These are phyloP conservation scores for Xylaria sp. DNA, from an alignment of 2,329 filamentous ascomycete species.

Conservation along the genomic window DNA sequence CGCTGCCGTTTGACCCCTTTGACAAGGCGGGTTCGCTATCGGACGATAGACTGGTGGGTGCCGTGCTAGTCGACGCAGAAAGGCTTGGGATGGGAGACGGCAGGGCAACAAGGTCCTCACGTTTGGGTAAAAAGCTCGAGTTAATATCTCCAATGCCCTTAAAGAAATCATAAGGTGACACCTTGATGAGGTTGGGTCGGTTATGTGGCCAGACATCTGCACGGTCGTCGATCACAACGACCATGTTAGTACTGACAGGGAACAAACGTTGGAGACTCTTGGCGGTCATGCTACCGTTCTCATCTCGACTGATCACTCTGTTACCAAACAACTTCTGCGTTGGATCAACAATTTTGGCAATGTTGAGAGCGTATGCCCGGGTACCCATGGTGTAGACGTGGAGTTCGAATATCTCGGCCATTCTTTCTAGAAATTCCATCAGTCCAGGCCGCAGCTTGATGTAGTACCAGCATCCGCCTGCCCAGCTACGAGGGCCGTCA, in stretches of 20 bases:
- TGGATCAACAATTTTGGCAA: conserved; percentile 89
- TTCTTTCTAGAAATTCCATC: conserved; percentile 64
- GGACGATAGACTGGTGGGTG: conserved; percentile 7
- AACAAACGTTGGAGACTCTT: conserved; percentile 90
- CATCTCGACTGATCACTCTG: conserved; percentile 90
- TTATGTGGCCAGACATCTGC: conserved; percentile 93
- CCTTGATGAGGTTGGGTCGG: conserved; percentile 87
- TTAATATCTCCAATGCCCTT: conserved; percentile 98
- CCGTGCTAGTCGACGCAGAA: conserved; percentile 17
- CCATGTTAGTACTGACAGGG: conserved; percentile 97
- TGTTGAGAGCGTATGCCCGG: conserved; percentile 86
- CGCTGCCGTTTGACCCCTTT: conserved; percentile 24
- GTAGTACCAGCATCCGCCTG: conserved; percentile 85
- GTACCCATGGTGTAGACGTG: conserved; percentile 99
- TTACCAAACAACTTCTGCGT: conserved; percentile 86
- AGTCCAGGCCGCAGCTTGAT: conserved; percentile 94
- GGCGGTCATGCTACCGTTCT: conserved; percentile 86
- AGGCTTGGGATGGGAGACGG: conserved; percentile 22
- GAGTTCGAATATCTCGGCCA: conserved; percentile 66
- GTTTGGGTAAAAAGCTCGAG: conserved; percentile 89
- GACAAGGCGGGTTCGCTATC: conserved; percentile 21
- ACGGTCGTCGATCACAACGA: conserved; percentile 96
- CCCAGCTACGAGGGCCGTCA: conserved; percentile 65
- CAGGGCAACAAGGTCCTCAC: conserved; percentile 45
- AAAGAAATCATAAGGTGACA: conserved; percentile 95